phyloP scores from a whole-genome alignment of 148 eudicot species.

The Camellia granthamiana region DNA sequence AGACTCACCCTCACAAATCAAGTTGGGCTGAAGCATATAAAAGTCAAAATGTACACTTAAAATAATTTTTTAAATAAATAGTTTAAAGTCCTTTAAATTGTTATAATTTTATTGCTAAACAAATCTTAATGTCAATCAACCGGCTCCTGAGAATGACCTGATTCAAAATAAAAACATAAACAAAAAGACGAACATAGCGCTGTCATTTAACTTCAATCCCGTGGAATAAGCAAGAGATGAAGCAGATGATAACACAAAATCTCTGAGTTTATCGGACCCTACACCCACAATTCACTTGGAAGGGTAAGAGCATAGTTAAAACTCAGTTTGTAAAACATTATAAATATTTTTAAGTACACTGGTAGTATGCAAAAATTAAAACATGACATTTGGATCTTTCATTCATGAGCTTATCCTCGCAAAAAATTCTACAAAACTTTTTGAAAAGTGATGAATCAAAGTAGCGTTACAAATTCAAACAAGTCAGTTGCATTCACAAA shows the following conservation, averaged over 20 bases:
- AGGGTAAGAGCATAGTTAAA: constrained; percentile 50
- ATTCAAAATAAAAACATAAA: too few relatives aligned
- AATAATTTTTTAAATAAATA: too few relatives aligned
- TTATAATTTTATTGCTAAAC: too few relatives aligned
- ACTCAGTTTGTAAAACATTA: constrained; percentile 27
- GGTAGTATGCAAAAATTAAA: neutral
- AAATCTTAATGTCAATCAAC: too few relatives aligned
- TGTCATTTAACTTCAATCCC: constrained; percentile 70
- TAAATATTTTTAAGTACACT: neutral
- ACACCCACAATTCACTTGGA: constrained; percentile 5
- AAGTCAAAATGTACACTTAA: too few relatives aligned
- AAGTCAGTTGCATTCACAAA: neutral
- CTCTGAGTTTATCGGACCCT: constrained; percentile 18
- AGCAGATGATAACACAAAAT: constrained; percentile 46
- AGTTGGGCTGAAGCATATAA: too few relatives aligned
- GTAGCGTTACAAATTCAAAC: neutral
- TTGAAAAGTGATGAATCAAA: neutral
- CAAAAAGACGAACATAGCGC: constrained; percentile 32
- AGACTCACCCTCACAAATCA: too few relatives aligned
- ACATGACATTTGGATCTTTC: neutral
- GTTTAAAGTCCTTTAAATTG: too few relatives aligned
- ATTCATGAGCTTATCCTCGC: neutral
- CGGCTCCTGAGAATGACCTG: too few relatives aligned
- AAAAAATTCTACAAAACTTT: neutral
- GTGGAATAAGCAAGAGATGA: constrained; percentile 44